Evolutionary conservation across 768 basidiomycete species (phyloP).

Genomic region (Xerocomus potaroensis): DNA sequence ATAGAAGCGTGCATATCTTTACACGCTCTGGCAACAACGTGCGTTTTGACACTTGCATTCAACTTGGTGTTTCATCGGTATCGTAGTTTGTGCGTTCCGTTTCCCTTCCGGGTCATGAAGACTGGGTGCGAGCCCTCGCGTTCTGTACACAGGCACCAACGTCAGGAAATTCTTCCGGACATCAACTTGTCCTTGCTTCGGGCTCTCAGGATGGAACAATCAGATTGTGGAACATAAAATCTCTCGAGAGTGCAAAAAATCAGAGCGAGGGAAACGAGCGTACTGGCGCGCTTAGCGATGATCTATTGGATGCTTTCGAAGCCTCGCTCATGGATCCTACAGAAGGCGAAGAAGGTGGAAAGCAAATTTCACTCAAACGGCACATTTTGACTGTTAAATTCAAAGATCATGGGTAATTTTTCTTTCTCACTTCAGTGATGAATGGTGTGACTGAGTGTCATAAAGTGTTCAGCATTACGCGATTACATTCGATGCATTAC

Average conservation of each 20-base stretch:
- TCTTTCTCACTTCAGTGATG: slow-evolving; percentile 23
- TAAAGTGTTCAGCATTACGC: slow-evolving; percentile 54
- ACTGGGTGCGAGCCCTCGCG: slow-evolving; percentile 85
- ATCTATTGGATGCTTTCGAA: slow-evolving; percentile 86
- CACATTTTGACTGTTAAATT: slow-evolving; percentile 70
- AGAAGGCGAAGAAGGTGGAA: slow-evolving; percentile 73
- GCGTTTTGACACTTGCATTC: slow-evolving; percentile 21
- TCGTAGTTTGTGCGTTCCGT: slow-evolving; percentile 57
- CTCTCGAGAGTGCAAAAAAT: slow-evolving; percentile 28
- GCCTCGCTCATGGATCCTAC: slow-evolving; percentile 67
- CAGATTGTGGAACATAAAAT: slow-evolving; percentile 84
- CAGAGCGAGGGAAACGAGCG: slow-evolving; percentile 18
- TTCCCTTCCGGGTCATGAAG: slow-evolving; percentile 80
- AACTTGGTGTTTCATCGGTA: neutral
- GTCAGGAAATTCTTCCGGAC: slow-evolving; percentile 11
- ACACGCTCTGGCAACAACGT: slow-evolving; percentile 59
- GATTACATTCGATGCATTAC: slow-evolving; percentile 87
- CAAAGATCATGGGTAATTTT: slow-evolving; percentile 21
- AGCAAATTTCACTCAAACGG: slow-evolving; percentile 85
- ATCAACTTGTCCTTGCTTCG: slow-evolving; percentile 76
- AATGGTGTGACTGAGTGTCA: neutral
- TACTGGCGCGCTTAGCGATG: slow-evolving; percentile 47
- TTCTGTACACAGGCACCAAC: slow-evolving; percentile 43
- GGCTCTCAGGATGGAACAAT: slow-evolving; percentile 95
- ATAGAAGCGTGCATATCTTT: slow-evolving; percentile 74